Base-by-base conservation (phyloP, 108 stramenopile genomes). In the Cyclotella baltica region DNA sequence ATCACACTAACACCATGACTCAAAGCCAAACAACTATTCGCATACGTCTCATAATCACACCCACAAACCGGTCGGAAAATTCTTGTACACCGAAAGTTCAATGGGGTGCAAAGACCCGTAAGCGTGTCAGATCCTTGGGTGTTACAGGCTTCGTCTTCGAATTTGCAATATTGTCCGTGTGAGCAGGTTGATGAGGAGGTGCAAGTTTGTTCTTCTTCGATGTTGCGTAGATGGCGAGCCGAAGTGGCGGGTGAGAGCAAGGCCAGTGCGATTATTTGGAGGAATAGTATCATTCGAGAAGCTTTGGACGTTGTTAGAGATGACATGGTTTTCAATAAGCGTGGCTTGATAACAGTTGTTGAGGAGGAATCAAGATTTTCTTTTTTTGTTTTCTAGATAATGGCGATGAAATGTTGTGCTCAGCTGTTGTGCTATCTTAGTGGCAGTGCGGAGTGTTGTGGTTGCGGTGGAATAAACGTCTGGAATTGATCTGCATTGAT, bases 1-100 rank as follows among this genome's bases (percentile, higher is more conserved):
- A 20, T 18, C 25, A 67, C 34, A 50, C 65, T 67, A 47, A 67
- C 47, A 4, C 47, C 65, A 67, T 50, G 65, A 18, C 33, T 36
- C 29, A 67, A 50, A 4, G 65, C 65, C 65, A 67, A 67, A 67
- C 65, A 67, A 29, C 65, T 50, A 50, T 67, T 67, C 27, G 65
- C 30, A 67, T 67, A 67, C 28, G 65, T 67, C 47, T 31, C 28
- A 47, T 50, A 29, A 34, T 67, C 65, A 50, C 65, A 67, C 29
- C 65, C 65, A 67, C 65, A 67, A 2, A 67, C 65, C 1, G 65
- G 65, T 35, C 65, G 20, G 22, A 30, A 67, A 29, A 67, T 67
- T 67, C 65, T 47, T 29, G 65, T 47, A 50, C 65, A 67, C 29
- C 47, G 4, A 31, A 67, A 67, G 19, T 67, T 67, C 47, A 67